These are phyloP conservation scores for Penicillium paradoxum DNA, from an alignment of 495 filamentous ascomycete genomes.

Conservation along the genomic window DNA sequence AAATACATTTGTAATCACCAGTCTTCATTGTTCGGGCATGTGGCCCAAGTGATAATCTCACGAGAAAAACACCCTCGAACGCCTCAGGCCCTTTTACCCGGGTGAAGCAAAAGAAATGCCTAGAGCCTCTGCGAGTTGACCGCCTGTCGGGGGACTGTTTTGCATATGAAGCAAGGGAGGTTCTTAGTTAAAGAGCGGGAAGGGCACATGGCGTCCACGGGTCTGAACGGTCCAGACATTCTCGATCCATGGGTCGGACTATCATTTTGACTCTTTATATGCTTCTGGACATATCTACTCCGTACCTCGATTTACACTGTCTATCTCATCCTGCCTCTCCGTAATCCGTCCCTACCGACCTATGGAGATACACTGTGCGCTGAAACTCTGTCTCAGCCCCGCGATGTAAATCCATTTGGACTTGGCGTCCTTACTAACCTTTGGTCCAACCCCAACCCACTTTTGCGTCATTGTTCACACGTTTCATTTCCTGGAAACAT, in stretches of 20 bases:
- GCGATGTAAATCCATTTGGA: background rate
- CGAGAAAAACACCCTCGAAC: background rate
- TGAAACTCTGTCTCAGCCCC: too few species aligned
- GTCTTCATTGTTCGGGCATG: background rate
- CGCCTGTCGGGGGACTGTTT: background rate
- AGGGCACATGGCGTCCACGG: constrained; percentile 6
- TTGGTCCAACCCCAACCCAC: constrained; percentile 9
- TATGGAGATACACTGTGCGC: too few species aligned
- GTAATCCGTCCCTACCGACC: too few species aligned
- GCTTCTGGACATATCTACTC: too few species aligned
- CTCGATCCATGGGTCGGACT: constrained; percentile 8
- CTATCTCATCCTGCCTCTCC: too few species aligned
- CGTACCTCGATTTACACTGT: background rate
- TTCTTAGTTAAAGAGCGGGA: constrained; percentile 1
- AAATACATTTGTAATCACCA: too few species aligned
- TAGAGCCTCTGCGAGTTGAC: background rate
- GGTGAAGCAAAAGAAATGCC: background rate
- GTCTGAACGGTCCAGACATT: constrained; percentile 4
- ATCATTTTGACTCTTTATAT: too few species aligned
- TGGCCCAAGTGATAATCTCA: background rate
- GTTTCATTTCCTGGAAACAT: background rate
- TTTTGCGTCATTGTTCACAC: constrained; percentile 19
- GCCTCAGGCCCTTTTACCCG: background rate
- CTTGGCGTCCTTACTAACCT: constrained; percentile 1
- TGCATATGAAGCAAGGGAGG: constrained; percentile 3